Evolutionary conservation across 148 eudicot genomes (phyloP).

Genomic region (Fagopyrum esculentum): DNA sequence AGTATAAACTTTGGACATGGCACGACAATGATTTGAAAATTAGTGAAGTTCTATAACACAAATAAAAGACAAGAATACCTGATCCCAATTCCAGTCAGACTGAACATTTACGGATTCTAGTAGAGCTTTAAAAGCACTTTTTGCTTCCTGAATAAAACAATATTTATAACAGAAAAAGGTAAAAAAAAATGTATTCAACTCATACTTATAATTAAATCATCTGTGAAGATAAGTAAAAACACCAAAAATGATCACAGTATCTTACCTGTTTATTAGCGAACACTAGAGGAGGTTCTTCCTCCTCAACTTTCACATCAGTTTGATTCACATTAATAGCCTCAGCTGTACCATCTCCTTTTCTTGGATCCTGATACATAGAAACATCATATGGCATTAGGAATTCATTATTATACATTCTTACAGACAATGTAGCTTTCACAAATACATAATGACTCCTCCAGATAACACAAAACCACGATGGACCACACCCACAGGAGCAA

Average conservation of each 20-base stretch:
- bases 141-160: conserved; percentile 65
- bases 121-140: conserved; percentile 77
- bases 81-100: conserved; percentile 98
- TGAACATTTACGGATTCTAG: conserved; percentile 87
- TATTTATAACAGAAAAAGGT: background rate
- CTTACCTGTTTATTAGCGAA: conserved; percentile 83
- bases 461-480: background rate
- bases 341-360: conserved; percentile 61
- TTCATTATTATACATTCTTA: background rate
- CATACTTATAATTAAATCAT: background rate
- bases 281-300: conserved; percentile 72
- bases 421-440: background rate
- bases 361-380: conserved; percentile 48
- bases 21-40: background rate
- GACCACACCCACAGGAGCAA: background rate
- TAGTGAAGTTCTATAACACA: background rate
- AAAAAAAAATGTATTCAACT: background rate
- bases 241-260: background rate
- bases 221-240: background rate
- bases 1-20: background rate
- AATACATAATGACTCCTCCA: conserved; percentile 2
- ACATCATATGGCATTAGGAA: background rate
- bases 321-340: conserved; percentile 48
- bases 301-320: conserved; percentile 47
- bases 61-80: conserved; percentile 35